Evolutionary conservation across 805 yeast species (phyloP).

Genomic region (Danielozyma ontarioensis): DNA sequence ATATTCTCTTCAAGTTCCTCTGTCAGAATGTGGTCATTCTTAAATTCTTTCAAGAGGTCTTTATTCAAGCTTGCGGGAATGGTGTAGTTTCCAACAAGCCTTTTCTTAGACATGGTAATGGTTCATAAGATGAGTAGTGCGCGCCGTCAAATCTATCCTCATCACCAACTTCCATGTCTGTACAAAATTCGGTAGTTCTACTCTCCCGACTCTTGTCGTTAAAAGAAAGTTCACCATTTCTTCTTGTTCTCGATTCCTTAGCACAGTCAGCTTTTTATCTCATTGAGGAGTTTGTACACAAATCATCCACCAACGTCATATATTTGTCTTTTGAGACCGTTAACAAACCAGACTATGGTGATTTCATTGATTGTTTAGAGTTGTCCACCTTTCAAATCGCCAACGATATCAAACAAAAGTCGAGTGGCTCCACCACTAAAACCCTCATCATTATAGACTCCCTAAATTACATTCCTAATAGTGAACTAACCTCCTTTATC

Average conservation of each 20-base stretch:
- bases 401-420: constrained; percentile 16
- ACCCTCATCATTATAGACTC: constrained; percentile 61
- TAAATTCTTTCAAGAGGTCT: constrained; percentile 20
- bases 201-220: constrained; percentile 62
- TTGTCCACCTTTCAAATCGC: constrained; percentile 12
- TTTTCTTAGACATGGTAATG: not conserved
- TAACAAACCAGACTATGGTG: constrained; percentile 45
- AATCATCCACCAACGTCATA: constrained; percentile 35
- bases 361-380: constrained; percentile 43
- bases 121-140: not conserved
- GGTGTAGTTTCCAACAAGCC: constrained; percentile 36
- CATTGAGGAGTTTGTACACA: constrained; percentile 51
- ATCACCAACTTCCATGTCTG: constrained; percentile 16
- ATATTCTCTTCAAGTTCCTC: constrained; percentile 14
- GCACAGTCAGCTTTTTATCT: constrained; percentile 60
- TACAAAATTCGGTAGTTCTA: constrained; percentile 42
- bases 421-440: constrained; percentile 16
- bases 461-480: constrained; percentile 50
- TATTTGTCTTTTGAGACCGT: constrained; percentile 69
- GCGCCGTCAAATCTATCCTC: not conserved
- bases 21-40: constrained; percentile 23
- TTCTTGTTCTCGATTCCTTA: constrained; percentile 64
- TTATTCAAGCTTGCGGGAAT: constrained; percentile 28
- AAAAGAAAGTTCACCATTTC: constrained; percentile 71
- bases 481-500: constrained; percentile 45